Conservation (phyloP, 2,329 filamentous ascomycete species). For the Exophiala spinifera region DNA sequence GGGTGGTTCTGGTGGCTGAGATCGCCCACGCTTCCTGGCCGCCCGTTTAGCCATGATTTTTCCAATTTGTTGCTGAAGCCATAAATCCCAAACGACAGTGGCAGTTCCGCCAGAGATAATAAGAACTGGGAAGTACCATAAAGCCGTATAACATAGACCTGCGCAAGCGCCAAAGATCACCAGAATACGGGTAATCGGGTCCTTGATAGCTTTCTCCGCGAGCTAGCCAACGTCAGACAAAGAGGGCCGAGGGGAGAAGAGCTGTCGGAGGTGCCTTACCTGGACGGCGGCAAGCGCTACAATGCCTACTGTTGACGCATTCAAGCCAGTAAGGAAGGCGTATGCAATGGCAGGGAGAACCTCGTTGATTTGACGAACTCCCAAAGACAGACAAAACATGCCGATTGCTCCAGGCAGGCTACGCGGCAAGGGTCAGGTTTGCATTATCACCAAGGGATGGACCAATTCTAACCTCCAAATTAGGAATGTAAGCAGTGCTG, state of each 20-base stretch:
- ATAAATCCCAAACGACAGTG: conserved; percentile 57
- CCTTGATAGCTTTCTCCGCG: conserved; percentile 64
- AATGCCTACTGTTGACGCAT: conserved; percentile 69
- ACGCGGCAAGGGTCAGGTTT: background rate
- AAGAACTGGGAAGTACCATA: conserved; percentile 72
- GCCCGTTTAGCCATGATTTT: conserved; percentile 31
- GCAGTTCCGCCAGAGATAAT: conserved; percentile 55
- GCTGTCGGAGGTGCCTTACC: conserved; percentile 18
- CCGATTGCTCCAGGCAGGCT: conserved; percentile 67
- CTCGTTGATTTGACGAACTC: conserved; percentile 59
- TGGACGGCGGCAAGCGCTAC: conserved; percentile 66
- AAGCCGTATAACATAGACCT: conserved; percentile 65
- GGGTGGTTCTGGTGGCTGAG: background rate
- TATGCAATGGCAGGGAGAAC: conserved; percentile 62
- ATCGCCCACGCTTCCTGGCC: conserved; percentile 7
- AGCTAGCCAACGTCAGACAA: conserved; percentile 35
- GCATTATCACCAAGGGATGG: background rate
- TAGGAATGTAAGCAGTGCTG: conserved; percentile 59
- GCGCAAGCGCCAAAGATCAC: conserved; percentile 63
- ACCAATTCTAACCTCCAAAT: conserved; percentile 56
- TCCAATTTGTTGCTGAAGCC: conserved; percentile 51
- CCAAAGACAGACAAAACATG: conserved; percentile 66
- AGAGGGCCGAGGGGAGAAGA: background rate
- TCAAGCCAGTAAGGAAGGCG: conserved; percentile 67
- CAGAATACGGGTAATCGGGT: conserved; percentile 59